These are phyloP conservation scores for Rhododendron mucronatum DNA, from an alignment of 148 eudicot genomes.

Conservation along the genomic window DNA sequence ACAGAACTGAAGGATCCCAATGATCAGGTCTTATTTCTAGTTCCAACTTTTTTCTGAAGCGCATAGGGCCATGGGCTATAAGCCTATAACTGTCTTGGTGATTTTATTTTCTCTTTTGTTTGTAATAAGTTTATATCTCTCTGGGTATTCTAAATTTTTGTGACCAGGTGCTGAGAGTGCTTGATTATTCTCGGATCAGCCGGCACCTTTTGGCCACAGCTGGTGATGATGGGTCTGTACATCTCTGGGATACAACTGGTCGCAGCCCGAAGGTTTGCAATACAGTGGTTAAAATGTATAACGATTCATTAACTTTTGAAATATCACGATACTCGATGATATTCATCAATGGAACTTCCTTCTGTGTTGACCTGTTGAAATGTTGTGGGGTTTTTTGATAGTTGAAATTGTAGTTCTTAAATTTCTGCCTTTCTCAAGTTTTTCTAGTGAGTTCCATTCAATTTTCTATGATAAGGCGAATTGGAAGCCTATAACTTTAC, in stretches of 20 bases:
- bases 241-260: conserved; percentile 94
- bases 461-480: not conserved
- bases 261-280: conserved; percentile 79
- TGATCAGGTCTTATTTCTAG: conserved; percentile 50
- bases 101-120: not conserved
- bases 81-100: not conserved
- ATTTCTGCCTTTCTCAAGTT: not conserved
- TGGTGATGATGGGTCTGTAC: conserved; percentile 97
- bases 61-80: not conserved
- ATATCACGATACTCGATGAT: not conserved
- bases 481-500: not conserved
- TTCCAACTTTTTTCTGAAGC: conserved; percentile 8
- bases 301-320: not conserved
- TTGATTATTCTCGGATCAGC: conserved; percentile 93
- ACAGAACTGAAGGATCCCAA: conserved; percentile 89
- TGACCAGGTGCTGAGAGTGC: conserved; percentile 84
- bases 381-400: not conserved
- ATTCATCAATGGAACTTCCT: not conserved
- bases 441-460: not conserved
- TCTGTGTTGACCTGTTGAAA: not conserved
- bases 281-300: not conserved
- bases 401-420: not conserved
- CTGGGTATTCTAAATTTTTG: conserved; percentile 32
- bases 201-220: conserved; percentile 94
- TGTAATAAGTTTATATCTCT: conserved; percentile 3